phyloP scores from a whole-genome alignment of 2,329 filamentous ascomycete species.

The Colletotrichum gloeosporioides region DNA sequence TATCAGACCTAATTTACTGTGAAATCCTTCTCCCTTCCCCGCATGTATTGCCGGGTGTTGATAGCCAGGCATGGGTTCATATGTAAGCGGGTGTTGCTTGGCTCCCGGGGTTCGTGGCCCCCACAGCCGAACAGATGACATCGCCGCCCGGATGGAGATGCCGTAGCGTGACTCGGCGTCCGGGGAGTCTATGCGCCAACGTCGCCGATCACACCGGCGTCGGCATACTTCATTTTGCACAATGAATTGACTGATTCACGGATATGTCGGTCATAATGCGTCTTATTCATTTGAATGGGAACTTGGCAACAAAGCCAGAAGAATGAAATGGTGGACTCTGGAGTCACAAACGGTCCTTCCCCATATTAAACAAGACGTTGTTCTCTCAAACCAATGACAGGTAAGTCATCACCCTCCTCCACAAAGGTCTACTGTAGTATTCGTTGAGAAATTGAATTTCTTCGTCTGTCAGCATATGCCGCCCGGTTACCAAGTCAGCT shows the following conservation, averaged over 20 bases:
- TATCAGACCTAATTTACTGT: not conserved
- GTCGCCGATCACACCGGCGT: not conserved
- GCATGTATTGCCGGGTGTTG: not conserved
- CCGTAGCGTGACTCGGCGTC: not conserved
- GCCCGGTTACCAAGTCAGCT: not conserved
- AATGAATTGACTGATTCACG: not conserved
- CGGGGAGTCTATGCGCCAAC: not conserved
- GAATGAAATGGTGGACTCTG: not conserved
- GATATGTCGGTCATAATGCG: not conserved
- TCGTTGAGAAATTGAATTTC: not conserved
- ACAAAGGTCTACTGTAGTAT: not conserved
- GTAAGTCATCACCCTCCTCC: not conserved
- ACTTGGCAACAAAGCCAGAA: not conserved
- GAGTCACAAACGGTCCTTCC: not conserved
- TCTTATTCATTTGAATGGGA: not conserved
- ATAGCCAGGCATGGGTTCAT: not conserved
- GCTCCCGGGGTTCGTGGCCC: not conserved
- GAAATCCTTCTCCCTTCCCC: not conserved
- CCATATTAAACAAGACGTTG: not conserved
- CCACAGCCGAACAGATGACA: not conserved
- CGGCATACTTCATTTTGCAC: not conserved
- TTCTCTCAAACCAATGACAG: not conserved
- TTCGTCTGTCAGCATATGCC: not conserved
- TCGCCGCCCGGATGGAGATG: not conserved
- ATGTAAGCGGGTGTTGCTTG: not conserved